A percentile compares a stretch with the other conserved stretches of the same genome.
These are phyloP conservation scores for Setaria viridis DNA, from an alignment of 202 grass and related monocot species.

Conservation along the genomic window DNA sequence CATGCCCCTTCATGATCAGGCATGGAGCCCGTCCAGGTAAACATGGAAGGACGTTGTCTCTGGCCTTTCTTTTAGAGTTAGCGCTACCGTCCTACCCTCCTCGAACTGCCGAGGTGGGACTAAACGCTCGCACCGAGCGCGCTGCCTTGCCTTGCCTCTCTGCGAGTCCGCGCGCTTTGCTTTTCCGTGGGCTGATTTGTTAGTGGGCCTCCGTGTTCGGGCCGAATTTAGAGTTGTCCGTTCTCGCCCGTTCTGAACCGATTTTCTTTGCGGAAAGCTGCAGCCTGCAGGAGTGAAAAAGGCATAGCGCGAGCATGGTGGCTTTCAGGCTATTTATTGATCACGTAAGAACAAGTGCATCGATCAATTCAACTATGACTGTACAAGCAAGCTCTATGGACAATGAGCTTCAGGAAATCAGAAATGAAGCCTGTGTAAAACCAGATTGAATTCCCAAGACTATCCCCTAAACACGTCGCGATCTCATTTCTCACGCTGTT, in stretches of 20 bases:
- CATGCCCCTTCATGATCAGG: constrained; percentile 42
- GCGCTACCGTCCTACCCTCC: fast-evolving
- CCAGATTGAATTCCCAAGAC: not conserved
- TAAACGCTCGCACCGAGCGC: not conserved
- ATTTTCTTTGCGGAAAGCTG: no score
- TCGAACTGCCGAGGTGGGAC: not conserved
- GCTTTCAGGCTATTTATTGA: not conserved
- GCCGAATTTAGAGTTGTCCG: not conserved
- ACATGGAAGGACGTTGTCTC: not conserved
- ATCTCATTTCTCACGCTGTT: not conserved
- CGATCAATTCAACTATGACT: not conserved
- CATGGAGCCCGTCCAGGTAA: constrained; percentile 58
- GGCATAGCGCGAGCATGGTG: not conserved
- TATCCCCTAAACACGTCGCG: constrained; percentile 12
- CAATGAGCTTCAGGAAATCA: not conserved
- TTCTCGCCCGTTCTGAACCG: not conserved
- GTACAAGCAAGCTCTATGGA: not conserved
- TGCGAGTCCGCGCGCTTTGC: not conserved
- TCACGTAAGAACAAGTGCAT: not conserved
- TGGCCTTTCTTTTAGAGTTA: not conserved
- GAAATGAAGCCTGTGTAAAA: not conserved
- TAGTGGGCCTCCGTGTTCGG: not conserved
- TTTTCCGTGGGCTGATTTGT: not conserved
- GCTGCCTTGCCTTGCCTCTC: no score
- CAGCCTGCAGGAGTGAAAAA: no score